These are phyloP conservation scores for Teratosphaeria gauchensis DNA, from an alignment of 2,329 filamentous ascomycete species.

Conservation along the genomic window DNA sequence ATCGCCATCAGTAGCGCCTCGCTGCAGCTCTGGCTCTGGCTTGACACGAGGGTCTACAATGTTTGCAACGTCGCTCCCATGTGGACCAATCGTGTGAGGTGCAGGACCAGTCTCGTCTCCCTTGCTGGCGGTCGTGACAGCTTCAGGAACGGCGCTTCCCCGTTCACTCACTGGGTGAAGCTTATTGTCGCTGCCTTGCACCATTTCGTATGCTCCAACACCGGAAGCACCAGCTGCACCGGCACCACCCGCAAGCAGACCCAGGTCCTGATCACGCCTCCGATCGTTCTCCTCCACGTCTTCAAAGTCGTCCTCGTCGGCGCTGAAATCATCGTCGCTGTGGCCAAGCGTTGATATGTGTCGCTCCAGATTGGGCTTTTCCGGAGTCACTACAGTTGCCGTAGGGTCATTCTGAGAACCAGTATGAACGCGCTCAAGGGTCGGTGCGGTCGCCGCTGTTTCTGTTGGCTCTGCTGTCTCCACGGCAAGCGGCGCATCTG, in stretches of 20 bases:
- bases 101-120: slow-evolving; percentile 10
- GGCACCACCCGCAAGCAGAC: background rate
- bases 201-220: background rate
- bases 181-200: background rate
- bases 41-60: slow-evolving; percentile 15
- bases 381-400: background rate
- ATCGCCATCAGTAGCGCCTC: background rate
- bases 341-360: slow-evolving; percentile 1
- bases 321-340: slow-evolving; percentile 1
- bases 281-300: slow-evolving; percentile 4
- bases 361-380: slow-evolving; percentile 3
- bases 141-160: background rate
- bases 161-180: background rate
- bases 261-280: background rate
- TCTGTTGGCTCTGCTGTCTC: background rate
- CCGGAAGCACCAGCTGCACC: background rate
- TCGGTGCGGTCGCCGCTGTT: background rate
- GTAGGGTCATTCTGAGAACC: background rate
- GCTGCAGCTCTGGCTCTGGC: slow-evolving; percentile 11
- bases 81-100: slow-evolving; percentile 14
- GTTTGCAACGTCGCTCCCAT: slow-evolving; percentile 13
- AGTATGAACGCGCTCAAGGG: background rate
- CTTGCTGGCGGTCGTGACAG: background rate
- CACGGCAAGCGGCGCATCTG: background rate
- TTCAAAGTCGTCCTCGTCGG: slow-evolving; percentile 3